Evolutionary conservation across 164 flowering plant genomes (phyloP), one percentile per base, ranked within the genome.

Genomic region (Berberis vulgaris): DNA sequence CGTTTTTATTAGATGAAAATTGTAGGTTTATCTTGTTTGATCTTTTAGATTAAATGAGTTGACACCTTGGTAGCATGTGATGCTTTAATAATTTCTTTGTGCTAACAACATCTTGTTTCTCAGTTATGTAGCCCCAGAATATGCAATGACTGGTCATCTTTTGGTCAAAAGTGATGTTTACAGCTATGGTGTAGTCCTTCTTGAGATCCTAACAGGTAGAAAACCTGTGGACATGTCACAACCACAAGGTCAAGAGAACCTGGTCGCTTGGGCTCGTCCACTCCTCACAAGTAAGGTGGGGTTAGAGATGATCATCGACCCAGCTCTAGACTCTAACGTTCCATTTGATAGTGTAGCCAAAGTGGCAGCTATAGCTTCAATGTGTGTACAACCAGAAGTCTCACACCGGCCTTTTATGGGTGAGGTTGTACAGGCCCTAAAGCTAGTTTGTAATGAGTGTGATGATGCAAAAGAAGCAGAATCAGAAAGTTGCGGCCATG

Each of bases 111-210:
- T 60, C 7, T 65, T 65, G 8, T 49, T 49, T 61, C 8, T 44
- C 63, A 77, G 77, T 40, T 93, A 93, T 61, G 96, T 93, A 40
- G 98, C 98, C 57, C 98, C 98, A 26, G 98, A 93, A 71, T 93
- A 93, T 72, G 98, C 97, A 45, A 88, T 93, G 98, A 93, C 98
- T 0, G 98, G 98, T 5, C 98, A 93, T 80, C 94, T 93, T 72
- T 94, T 93, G 3, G 97, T 93, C 44, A 93, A 93, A 72, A 93
- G 98, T 62, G 98, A 93, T 67, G 98, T 90, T 49, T 93, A 93
- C 76, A 93, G 98, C 79, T 93, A 93, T 57, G 98, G 98, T 2
- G 97, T 90, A 39, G 98, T 93, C 46, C 92, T 93, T 62, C 96
- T 93, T 45, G 96, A 93, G 82, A 90, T 93, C 60, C 79, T 93